A percentile compares a stretch with the other conserved stretches of the same genome.
These are phyloP conservation scores for Ogataea polymorpha DNA, from an alignment of 805 yeast genomes.

Conservation along the genomic window DNA sequence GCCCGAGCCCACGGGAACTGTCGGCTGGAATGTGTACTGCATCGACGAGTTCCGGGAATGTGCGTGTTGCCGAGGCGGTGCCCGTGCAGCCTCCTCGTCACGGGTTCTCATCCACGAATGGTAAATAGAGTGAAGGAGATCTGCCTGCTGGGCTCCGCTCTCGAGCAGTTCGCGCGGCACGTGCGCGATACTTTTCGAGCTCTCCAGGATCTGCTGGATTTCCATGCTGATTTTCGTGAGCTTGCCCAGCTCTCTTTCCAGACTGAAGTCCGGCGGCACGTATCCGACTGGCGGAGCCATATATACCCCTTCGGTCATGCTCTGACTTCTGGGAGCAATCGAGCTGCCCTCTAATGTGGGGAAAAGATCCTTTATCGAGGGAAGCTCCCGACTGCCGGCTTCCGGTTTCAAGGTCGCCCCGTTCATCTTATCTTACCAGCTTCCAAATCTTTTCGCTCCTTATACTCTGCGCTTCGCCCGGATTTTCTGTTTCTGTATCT, in stretches of 20 bases:
- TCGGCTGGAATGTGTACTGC: slow-evolving; percentile 8
- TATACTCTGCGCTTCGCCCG: neutral
- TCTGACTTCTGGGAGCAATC: slow-evolving; percentile 8
- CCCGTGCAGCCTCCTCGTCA: slow-evolving; percentile 13
- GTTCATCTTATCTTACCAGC: slow-evolving; percentile 1
- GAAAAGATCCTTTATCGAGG: slow-evolving; percentile 24
- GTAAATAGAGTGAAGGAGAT: slow-evolving; percentile 13
- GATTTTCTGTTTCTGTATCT: slow-evolving; percentile 9
- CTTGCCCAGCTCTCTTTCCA: slow-evolving; percentile 16
- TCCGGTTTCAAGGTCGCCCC: slow-evolving; percentile 6
- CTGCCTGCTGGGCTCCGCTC: slow-evolving; percentile 18
- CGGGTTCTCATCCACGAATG: slow-evolving; percentile 17
- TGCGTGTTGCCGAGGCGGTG: slow-evolving; percentile 1
- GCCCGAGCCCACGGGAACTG: slow-evolving; percentile 1
- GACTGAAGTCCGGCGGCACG: slow-evolving; percentile 4
- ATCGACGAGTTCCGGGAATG: slow-evolving; percentile 4
- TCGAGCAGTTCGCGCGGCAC: slow-evolving; percentile 20
- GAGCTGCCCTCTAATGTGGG: slow-evolving; percentile 14
- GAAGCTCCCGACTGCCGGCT: slow-evolving; percentile 16
- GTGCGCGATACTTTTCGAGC: slow-evolving; percentile 8
- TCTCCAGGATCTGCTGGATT: slow-evolving; percentile 16
- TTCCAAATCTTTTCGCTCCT: neutral
- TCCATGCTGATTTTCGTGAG: slow-evolving; percentile 19
- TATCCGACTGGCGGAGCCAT: slow-evolving; percentile 5
- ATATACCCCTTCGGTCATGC: neutral